Conservation (phyloP, 805 yeast species). For the Spathaspora sp. region DNA sequence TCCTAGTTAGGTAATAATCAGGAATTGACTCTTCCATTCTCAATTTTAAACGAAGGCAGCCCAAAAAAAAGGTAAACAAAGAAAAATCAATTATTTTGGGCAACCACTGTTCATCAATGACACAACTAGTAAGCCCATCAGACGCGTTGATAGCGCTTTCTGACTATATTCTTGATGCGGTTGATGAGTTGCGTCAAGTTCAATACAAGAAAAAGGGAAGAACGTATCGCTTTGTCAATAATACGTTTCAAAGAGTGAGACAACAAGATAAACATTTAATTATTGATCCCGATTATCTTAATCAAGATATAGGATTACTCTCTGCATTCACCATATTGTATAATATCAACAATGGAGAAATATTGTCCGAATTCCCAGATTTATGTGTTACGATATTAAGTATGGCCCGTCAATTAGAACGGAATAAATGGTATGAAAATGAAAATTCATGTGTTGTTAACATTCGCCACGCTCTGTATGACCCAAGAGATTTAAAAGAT, state of each 20-base stretch:
- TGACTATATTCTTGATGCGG: slow-evolving; percentile 32
- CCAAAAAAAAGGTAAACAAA: background rate
- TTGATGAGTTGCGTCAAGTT: slow-evolving; percentile 28
- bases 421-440: slow-evolving; percentile 47
- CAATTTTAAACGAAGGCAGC: background rate
- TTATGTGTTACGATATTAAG: slow-evolving; percentile 47
- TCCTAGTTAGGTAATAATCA: background rate
- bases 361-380: slow-evolving; percentile 33
- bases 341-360: slow-evolving; percentile 31
- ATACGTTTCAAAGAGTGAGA: slow-evolving; percentile 44
- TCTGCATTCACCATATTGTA: slow-evolving; percentile 44
- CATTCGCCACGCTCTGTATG: slow-evolving; percentile 27
- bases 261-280: slow-evolving; percentile 48
- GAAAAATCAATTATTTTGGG: background rate
- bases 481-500: slow-evolving; percentile 23
- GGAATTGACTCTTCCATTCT: background rate
- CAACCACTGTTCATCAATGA: background rate
- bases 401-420: slow-evolving; percentile 47
- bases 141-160: slow-evolving; percentile 35
- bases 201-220: slow-evolving; percentile 44
- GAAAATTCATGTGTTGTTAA: slow-evolving; percentile 40
- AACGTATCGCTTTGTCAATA: slow-evolving; percentile 45
- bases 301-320: slow-evolving; percentile 31
- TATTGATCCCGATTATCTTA: slow-evolving; percentile 27
- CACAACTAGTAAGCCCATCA: slow-evolving; percentile 16